These are phyloP conservation scores for Xylaria sp. DNA, from an alignment of 2,329 filamentous ascomycete species.

Conservation along the genomic window DNA sequence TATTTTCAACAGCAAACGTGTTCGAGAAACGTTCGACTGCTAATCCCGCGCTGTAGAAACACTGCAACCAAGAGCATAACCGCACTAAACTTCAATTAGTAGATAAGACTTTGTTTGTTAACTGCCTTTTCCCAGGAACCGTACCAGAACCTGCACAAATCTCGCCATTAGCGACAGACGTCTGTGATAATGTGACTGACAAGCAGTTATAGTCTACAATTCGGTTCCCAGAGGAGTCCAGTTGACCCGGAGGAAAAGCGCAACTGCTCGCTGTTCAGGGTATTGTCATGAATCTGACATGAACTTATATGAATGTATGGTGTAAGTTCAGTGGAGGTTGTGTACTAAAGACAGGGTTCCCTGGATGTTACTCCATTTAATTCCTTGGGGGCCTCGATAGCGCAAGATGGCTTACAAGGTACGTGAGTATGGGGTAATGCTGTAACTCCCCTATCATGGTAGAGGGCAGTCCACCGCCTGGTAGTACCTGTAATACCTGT, in stretches of 20 bases:
- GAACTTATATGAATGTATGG: not conserved
- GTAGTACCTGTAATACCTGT: too few species aligned
- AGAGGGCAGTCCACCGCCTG: not conserved
- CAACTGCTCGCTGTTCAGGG: not conserved
- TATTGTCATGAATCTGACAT: slow-evolving; percentile 4
- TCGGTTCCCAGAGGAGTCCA: not conserved
- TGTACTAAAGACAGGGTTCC: too few species aligned
- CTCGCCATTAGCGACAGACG: slow-evolving; percentile 12
- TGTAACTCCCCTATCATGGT: slow-evolving; percentile 1
- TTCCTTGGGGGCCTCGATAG: not conserved
- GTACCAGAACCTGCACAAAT: not conserved
- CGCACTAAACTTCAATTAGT: not conserved
- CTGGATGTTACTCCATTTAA: too few species aligned
- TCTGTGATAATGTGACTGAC: slow-evolving; percentile 16
- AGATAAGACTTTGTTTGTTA: not conserved
- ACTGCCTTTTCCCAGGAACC: not conserved
- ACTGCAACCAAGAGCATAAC: slow-evolving; percentile 28
- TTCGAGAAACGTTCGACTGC: slow-evolving; percentile 29
- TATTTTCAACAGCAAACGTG: not conserved
- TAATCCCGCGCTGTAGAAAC: slow-evolving; percentile 7
- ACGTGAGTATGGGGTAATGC: slow-evolving; percentile 8
- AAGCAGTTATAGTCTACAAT: not conserved
- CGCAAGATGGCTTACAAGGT: not conserved
- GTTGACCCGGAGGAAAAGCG: not conserved
- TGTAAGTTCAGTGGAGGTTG: too few species aligned